Percentiles rank a stretch among this genome's conserved stretches.
Evolutionary conservation across 2,329 filamentous ascomycete genomes (phyloP).

Genomic region (Apiospora koreana): DNA sequence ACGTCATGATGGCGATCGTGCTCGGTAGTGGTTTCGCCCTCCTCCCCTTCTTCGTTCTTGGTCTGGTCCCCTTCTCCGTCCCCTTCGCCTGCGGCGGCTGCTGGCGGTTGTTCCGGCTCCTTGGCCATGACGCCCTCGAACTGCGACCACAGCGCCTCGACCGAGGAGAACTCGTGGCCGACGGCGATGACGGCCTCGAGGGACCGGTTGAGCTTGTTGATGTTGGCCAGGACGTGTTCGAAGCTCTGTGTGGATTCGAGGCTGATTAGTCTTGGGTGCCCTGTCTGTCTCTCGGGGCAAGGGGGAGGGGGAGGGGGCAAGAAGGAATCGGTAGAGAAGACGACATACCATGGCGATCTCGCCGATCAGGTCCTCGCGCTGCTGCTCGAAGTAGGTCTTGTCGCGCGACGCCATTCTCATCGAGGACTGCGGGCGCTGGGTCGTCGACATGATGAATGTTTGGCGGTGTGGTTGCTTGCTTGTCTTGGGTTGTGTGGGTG

Average conservation of each 20-base stretch:
- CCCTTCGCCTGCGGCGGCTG: slow-evolving; percentile 20
- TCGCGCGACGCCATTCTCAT: slow-evolving; percentile 33
- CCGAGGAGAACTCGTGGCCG: slow-evolving; percentile 95
- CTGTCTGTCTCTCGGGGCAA: background rate
- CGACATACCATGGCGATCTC: slow-evolving; percentile 71
- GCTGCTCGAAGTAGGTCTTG: slow-evolving; percentile 73
- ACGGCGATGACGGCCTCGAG: slow-evolving; percentile 91
- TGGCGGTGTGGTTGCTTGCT: background rate
- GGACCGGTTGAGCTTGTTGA: slow-evolving; percentile 92
- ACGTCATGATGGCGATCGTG: slow-evolving; percentile 9
- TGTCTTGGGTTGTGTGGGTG: background rate
- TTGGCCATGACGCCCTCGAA: slow-evolving; percentile 96
- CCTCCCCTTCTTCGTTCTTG: slow-evolving; percentile 9
- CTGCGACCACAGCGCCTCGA: slow-evolving; percentile 95
- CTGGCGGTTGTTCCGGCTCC: slow-evolving; percentile 34
- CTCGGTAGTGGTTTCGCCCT: slow-evolving; percentile 25
- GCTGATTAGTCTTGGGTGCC: background rate
- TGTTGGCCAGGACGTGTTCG: slow-evolving; percentile 90
- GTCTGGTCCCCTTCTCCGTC: slow-evolving; percentile 14
- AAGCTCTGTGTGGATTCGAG: slow-evolving; percentile 59
- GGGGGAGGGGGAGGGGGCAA: too few relatives aligned
- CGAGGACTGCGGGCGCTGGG: background rate
- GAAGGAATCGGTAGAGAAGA: too few relatives aligned
- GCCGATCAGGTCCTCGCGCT: slow-evolving; percentile 69
- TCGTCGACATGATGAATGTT: background rate